Evolutionary conservation across 1,284 basidiomycete species (phyloP), one percentile per base, ranked within the genome.

Genomic region (Trametes pubescens): DNA sequence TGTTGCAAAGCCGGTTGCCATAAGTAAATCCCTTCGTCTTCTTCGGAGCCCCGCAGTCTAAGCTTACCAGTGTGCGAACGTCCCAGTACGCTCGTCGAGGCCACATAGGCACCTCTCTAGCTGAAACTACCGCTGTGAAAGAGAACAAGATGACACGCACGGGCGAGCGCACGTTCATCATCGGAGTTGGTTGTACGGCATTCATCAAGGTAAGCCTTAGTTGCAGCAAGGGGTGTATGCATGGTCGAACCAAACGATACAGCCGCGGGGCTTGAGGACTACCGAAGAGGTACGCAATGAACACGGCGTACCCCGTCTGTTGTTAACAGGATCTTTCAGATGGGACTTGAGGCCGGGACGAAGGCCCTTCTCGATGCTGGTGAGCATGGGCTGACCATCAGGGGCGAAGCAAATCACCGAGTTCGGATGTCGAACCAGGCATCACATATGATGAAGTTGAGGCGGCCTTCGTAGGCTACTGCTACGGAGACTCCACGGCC

Each of bases 331-430:
- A 4, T 26, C 24, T 24, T 24, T 18, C 29, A 89, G 88, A 92
- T 92, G 88, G 89, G 90, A 2, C 79, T 95, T 62, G 93, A 95
- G 76, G 93, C 92, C 7, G 86, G 89, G 1, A 93, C 92, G 2
- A 95, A 95, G 72, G 93, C 93, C 0, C 82, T 95, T 22, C 84
- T 95, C 26, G 94, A 95, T 73, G 92, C 94, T 69, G 93, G 93
- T 83, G 62, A 56, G 77, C 8, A 32, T 26, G 14, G 10, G 14
- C 1, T 14, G 37, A 4, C 4, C 18, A 10, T 51, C 4, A 18
- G 22, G 22, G 11, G 1, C 14, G 40, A 11, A 35, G n/a, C 18
- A 32, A 21, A 11, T 5, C 46, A 6, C 43, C 63, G 13, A 62
- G 24, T 24, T 10, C 3, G 11, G 8, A 48, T 13, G 18, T 29